Base-by-base conservation (phyloP, 768 basidiomycete species). In the Multifurca ochricompacta region DNA sequence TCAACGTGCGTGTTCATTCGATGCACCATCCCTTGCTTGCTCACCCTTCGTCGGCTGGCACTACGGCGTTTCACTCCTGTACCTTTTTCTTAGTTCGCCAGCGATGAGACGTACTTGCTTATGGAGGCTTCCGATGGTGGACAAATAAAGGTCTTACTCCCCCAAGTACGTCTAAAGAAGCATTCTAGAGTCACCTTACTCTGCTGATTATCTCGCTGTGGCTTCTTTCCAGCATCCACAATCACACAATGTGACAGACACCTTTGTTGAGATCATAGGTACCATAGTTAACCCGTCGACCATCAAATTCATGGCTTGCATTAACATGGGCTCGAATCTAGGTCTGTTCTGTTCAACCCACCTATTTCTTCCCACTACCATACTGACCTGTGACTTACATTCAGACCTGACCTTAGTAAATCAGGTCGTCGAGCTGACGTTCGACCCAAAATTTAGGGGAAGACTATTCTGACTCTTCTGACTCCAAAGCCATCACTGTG, bases 251-350 rank as follows among this genome's bases (percentile, higher is more conserved):
- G 67, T 73, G 42, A 69, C 83, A 48, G 68, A 69, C 48, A 69
- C 77, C 3, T 87, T 70, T 58, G 70, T 85, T 42, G 88, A 91
- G 65, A 70, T 90, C 48, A 74, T 90, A 27, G 87, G 86, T 6
- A 74, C 65, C 5, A 86, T 81, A 19, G 52, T 73, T 21, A 73
- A 80, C 55, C 70, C 79, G 23, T 72, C 78, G 14, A 78, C 75
- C 2, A 68, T 91, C 61, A 80, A 79, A 63, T 75, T 82, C 67
- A 60, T 82, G 62, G 66, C 64, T 1, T 63, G 67, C 53, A 74
- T 82, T 55, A 76, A 77, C 62, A 67, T 89, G 65, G 85, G 86
- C 6, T 63, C 73, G 11, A 74, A 79, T 30, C 70, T 90, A 3
- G 86, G 87, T 85, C 65, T 32, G 81, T 66, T 14, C 43, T n/a